These are phyloP conservation scores for Mikania micrantha DNA, from an alignment of 129 eudicot genomes.

Conservation along the genomic window DNA sequence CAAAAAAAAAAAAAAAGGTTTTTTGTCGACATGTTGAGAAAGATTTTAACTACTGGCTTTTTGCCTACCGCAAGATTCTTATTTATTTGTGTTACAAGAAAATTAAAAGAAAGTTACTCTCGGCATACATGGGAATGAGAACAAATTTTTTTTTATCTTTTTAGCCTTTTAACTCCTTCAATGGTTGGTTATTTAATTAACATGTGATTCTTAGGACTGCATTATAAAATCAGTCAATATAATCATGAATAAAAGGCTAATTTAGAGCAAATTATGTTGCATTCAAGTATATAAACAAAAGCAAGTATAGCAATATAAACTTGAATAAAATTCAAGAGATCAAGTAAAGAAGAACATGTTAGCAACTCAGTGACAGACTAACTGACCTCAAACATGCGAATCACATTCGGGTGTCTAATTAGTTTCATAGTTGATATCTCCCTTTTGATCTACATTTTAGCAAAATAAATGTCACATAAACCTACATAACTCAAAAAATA, in stretches of 20 bases:
- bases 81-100: neutral
- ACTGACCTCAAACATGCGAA: too few relatives aligned
- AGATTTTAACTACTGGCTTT: too few relatives aligned
- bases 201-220: neutral
- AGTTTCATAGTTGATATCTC: constrained; percentile 96
- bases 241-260: neutral
- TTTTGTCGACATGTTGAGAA: too few relatives aligned
- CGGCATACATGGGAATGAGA: neutral
- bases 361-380: too few relatives aligned
- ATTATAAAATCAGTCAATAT: neutral
- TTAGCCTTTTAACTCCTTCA: neutral
- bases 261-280: neutral
- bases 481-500: neutral
- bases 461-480: constrained; percentile 7
- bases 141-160: neutral
- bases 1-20: too few relatives aligned
- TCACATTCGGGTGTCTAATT: too few relatives aligned
- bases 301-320: neutral
- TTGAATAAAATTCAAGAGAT: too few relatives aligned
- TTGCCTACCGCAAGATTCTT: neutral
- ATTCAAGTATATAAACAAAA: neutral
- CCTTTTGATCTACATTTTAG: constrained; percentile 75
- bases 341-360: too few relatives aligned
- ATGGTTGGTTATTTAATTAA: neutral
- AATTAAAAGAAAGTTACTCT: neutral